Evolutionary conservation across 2,329 filamentous ascomycete genomes (phyloP), one percentile per base, ranked within the genome.

Genomic region (Metarhizium guizhouense): DNA sequence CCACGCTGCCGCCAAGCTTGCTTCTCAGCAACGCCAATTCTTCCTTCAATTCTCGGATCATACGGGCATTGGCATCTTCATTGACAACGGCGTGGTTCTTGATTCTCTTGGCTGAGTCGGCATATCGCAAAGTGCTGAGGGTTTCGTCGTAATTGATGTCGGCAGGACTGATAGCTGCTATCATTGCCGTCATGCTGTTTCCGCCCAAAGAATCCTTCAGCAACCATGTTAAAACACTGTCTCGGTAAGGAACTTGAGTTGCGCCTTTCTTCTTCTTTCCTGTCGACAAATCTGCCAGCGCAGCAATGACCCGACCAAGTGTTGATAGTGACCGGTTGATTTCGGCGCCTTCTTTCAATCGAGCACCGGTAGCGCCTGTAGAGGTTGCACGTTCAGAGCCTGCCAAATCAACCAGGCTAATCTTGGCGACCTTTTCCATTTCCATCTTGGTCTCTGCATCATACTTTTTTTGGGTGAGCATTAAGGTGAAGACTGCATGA

Each of bases 31-130:
- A 79, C 1, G 89, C 83, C 56, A 99, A 73, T 67, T 99, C 94
- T 70, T 99, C 94, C 69, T 99, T 99, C 60, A 99, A 77, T 68
- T 99, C 94, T 70, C 94, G 83, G 61, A 99, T 97, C 94, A 99
- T 99, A 64, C 94, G 88, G 58, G 94, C 94, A 68, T 99, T 99
- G 50, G 94, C 93, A 73, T 99, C 94, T 71, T 99, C 94, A 76
- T 99, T 99, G 71, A 99, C 88, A 52, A 99, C 94, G 56, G 94
- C 94, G 71, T 99, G 94, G 75, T 99, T 99, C 90, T 97, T 97
- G 80, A 99, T 99, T 64, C 94, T 86, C 76, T 99, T 99, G 30
- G 94, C 94, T 7, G 91, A 96, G 68, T 99, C 93, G 55, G 95
- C 94, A 71, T 99, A 99, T 66, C 95, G 85, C 32, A 99, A 79